phyloP scores from a whole-genome alignment of 2,329 filamentous ascomycete species.

The Epichloe aotearoae region DNA sequence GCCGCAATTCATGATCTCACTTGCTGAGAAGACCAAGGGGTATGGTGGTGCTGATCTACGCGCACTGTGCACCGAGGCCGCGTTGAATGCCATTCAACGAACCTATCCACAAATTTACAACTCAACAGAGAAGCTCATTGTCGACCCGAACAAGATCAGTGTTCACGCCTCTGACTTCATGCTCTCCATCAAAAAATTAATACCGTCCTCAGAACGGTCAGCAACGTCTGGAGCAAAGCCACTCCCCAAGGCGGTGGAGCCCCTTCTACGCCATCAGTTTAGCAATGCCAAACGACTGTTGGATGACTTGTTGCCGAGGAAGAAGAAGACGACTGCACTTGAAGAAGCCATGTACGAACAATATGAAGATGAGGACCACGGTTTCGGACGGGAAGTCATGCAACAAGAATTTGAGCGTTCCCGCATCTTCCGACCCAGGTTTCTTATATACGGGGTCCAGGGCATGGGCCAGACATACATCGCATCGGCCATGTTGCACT shows the following conservation, averaged over 20 bases:
- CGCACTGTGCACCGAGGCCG: conserved; percentile 89
- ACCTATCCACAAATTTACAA: conserved; percentile 94
- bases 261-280: conserved; percentile 69
- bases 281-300: conserved; percentile 54
- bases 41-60: conserved; percentile 93
- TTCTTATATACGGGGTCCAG: conserved; percentile 66
- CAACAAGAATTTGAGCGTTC: conserved; percentile 72
- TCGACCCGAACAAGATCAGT: conserved; percentile 71
- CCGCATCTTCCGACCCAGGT: conserved; percentile 74
- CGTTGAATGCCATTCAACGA: conserved; percentile 87
- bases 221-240: conserved; percentile 73
- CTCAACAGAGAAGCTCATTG: conserved; percentile 77
- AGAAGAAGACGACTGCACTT: conserved; percentile 76
- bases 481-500: conserved; percentile 70
- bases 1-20: conserved; percentile 63
- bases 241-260: conserved; percentile 66
- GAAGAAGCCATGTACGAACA: conserved; percentile 91
- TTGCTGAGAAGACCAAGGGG: conserved; percentile 84
- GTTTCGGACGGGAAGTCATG: conserved; percentile 71
- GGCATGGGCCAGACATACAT: conserved; percentile 95
- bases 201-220: conserved; percentile 87
- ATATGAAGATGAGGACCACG: conserved; percentile 66
- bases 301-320: conserved; percentile 66
- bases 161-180: conserved; percentile 93
- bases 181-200: conserved; percentile 90